Base-by-base conservation (phyloP, 1,139 yeast species). In the Yamadazyma spencermartinsiae region DNA sequence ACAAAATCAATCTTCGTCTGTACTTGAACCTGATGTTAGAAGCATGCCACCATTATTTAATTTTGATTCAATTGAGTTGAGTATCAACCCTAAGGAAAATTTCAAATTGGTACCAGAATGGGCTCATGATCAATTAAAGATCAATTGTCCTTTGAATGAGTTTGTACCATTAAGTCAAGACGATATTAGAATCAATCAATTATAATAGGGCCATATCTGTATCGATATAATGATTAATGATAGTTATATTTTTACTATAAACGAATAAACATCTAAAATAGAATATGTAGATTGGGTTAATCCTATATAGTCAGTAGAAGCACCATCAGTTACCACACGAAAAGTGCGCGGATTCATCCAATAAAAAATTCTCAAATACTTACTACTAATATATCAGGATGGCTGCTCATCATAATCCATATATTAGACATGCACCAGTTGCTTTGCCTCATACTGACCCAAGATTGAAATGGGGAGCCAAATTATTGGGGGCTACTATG, bases 401-500 rank as follows among this genome's bases (percentile, higher is more conserved):
- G 14, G 61, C 69, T 74, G 75, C 74, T 39, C 76, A 65, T 40
- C 72, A 64, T 48, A 74, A 70, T 55, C 55, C 65, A 54, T 76
- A 75, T 56, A 56, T 72, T 38, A 79, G 80, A 53, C 82, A 76
- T 54, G 79, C 76, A 4, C 68, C 74, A 23, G 76, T 72, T 7
- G 72, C 80, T 20, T 60, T 63, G 37, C 83, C 84, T 15, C 78
- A 77, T 45, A 79, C 74, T 26, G 77, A 76, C 40, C 68, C 74
- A 14, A 61, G 71, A 40, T 74, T 82, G 54, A 71, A 74, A 46
- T 75, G 80, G 69, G 72, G 80, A 19, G 75, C 86, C 36, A 81
- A 82, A 55, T 58, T 74, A 28, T 72, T 86, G 38, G 94, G 95
- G 7, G 94, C 90, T 33, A 76, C 88, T 45, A 82, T 85, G 90